These are phyloP conservation scores for Acrocalymma vagum DNA, from an alignment of 2,329 filamentous ascomycete species.

Conservation along the genomic window DNA sequence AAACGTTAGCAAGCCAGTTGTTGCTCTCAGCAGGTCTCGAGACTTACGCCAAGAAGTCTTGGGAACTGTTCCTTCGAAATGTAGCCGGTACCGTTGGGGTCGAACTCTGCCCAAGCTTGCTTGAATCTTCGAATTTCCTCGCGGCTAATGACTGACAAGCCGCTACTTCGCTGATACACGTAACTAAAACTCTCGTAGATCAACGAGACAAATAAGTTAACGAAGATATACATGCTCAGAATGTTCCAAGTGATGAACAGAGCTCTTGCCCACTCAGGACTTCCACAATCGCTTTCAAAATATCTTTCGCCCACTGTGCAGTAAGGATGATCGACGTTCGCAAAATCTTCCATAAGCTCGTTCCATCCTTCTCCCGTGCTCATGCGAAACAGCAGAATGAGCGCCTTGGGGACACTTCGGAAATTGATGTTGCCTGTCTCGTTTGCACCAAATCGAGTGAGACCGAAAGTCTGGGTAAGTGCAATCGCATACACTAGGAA, in stretches of 20 bases:
- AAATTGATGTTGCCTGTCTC: conserved; percentile 88
- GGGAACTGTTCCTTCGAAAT: conserved; percentile 92
- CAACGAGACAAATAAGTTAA: conserved; percentile 96
- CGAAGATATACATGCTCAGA: conserved; percentile 99
- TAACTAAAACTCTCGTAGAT: conserved; percentile 99
- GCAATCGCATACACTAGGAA: conserved; percentile 98
- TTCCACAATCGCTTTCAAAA: conserved; percentile 91
- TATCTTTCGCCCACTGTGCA: conserved; percentile 79
- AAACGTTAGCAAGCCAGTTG: too few species aligned
- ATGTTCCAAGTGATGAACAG: conserved; percentile 99
- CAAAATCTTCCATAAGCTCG: conserved; percentile 94
- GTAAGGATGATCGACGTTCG: conserved; percentile 77
- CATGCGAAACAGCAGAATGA: conserved; percentile 92
- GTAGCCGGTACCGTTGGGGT: conserved; percentile 89
- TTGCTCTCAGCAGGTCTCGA: too few species aligned
- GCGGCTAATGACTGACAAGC: conserved; percentile 87
- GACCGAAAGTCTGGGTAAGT: conserved; percentile 91
- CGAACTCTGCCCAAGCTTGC: conserved; percentile 95
- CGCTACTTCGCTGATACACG: conserved; percentile 95
- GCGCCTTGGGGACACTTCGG: conserved; percentile 88
- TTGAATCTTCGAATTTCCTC: conserved; percentile 98
- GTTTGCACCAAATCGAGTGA: conserved; percentile 82
- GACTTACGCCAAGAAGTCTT: conserved; percentile 76
- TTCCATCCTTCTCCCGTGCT: conserved; percentile 98
- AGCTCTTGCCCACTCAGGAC: conserved; percentile 83